Evolutionary conservation across 176 grass and related monocot species (phyloP), one percentile per base, ranked within the genome.

Genomic region (Phoenix roebelenii): DNA sequence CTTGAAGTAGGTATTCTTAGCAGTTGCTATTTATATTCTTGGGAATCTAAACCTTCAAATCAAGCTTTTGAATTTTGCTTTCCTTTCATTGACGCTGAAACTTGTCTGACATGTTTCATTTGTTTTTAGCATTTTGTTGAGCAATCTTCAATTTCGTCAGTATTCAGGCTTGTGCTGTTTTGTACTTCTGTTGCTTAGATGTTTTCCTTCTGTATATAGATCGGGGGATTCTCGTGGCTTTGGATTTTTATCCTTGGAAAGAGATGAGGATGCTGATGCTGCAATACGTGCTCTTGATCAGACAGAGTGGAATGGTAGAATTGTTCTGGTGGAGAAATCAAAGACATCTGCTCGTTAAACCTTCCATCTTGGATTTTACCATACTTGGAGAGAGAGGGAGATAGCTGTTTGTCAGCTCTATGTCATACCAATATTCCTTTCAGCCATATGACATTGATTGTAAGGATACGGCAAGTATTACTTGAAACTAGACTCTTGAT

Each of bases 271-370:
- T 55, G 89, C 89, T 10, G 89, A 95, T 80, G 89, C 77, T 69
- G 89, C 89, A 66, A 95, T 95, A 52, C 82, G 78, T 76, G 75
- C 85, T 74, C 77, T 86, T 25, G 82, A 95, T 17, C 83, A 85
- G 61, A 82, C 81, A 18, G 80, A 77, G 52, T 95, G 89, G 89
- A 95, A 85, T 65, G 85, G 85, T 39, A 85, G 85, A 69, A 85
- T 95, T 58, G 83, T 95, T 72, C 81, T 89, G 64, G 89, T 95
- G 63, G 85, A 95, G 81, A 95, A 95, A 83, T 85, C 87, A 49
- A 90, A 90, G 65, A 74, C 79, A 52, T 69, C 82, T 39, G 48
- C 64, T 6, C 84, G 65, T 68, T 90, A 65, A 90, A 80, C 63
- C 51, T 49, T 74, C 28, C 35, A 50, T 18, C 48, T 52, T 66